Evolutionary conservation across 179 eudicot genomes (phyloP), one percentile per base, ranked within the genome.

Genomic region (Gypsophila paniculata): DNA sequence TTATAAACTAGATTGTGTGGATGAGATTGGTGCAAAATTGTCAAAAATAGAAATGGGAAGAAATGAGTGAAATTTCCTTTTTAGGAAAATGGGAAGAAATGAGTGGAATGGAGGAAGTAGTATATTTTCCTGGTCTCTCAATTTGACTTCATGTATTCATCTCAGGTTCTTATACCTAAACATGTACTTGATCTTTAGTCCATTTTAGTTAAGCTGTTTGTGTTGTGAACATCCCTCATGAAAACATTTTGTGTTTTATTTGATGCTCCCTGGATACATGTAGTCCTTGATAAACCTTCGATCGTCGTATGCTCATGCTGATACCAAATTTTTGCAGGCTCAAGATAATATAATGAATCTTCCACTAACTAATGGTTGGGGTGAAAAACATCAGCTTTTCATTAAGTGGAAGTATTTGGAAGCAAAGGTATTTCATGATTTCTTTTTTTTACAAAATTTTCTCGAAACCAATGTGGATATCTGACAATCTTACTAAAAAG

Each of bases 291-390:
- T n/a, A 48, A 36, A 39, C 4, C 26, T 13, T 69, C 46, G 7
- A 44, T 57, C 19, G 13, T 55, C n/a, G 25, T 39, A 68, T 65
- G 65, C 72, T 74, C 51, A 18, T 70, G 51, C 55, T 74, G 19
- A 76, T 75, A 39, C 66, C 57, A 44, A 25, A n/a, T 48, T 63
- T 75, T 26, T 80, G 81, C 82, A 94, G 99, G 99, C 96, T 61
- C 99, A 94, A 86, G 99, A 94, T 83, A 94, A 92, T 79, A 84
- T 94, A 72, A 87, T 82, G 86, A 91, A 90, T 75, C 88, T 87
- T 75, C 95, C 99, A 10, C 79, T 92, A 69, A 76, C 96, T 77
- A 92, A 94, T 83, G 97, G 97, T 19, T 94, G 97, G 97, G 99
- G 97, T 68, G 96, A 94, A 81, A 94, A 94, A 79, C 99, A 94